phyloP scores from a whole-genome alignment of 2,329 filamentous ascomycete genomes.

The Dactylellina sp. region DNA sequence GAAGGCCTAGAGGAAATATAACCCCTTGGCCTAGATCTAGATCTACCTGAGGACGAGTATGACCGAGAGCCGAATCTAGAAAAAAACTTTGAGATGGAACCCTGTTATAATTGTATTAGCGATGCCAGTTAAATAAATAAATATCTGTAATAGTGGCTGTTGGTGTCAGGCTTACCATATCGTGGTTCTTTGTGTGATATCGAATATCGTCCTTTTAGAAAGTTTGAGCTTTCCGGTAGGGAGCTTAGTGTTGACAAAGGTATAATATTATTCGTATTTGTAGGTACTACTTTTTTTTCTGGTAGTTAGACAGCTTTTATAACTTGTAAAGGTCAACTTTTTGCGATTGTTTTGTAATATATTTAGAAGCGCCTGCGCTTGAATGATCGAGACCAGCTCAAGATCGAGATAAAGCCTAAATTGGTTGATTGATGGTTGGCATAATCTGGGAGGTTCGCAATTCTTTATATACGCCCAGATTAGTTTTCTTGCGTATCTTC shows the following conservation, averaged over 20 bases:
- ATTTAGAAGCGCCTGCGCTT: conserved; percentile 28
- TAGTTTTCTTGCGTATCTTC: not conserved
- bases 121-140: too few relatives aligned
- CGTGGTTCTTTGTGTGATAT: too few relatives aligned
- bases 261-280: too few relatives aligned
- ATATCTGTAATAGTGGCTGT: too few relatives aligned
- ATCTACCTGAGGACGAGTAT: conserved; percentile 1
- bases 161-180: too few relatives aligned
- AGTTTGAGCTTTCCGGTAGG: too few relatives aligned
- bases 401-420: not conserved
- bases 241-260: too few relatives aligned
- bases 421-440: conserved; percentile 6
- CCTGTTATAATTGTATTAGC: not conserved
- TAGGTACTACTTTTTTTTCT: too few relatives aligned
- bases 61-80: conserved; percentile 24
- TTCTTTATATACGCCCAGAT: conserved; percentile 19
- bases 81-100: conserved; percentile 31
- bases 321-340: too few relatives aligned
- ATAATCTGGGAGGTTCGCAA: not conserved
- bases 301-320: too few relatives aligned
- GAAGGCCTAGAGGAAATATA: conserved; percentile 14
- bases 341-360: too few relatives aligned
- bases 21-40: not conserved
- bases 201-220: too few relatives aligned
- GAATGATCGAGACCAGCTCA: conserved; percentile 29